phyloP scores from a whole-genome alignment of 1,284 basidiomycete genomes.

The Heliocybe sulcata region DNA sequence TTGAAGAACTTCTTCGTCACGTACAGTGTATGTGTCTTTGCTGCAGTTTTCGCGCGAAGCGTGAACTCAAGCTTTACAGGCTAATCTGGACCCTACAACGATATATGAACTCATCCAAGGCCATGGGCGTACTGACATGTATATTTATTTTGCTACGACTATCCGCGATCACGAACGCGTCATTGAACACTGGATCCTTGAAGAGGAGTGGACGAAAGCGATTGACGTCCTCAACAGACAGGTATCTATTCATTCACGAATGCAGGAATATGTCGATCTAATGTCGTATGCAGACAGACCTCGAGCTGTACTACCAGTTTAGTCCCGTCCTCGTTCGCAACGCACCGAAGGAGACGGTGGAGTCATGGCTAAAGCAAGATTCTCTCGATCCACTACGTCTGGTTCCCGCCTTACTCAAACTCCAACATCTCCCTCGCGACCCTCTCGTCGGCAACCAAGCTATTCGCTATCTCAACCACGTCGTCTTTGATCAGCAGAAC shows the following conservation, averaged over 20 bases:
- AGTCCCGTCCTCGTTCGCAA: constrained; percentile 84
- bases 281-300: constrained; percentile 41
- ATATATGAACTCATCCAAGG: constrained; percentile 90
- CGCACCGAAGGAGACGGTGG: constrained; percentile 83
- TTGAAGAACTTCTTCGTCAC: constrained; percentile 88
- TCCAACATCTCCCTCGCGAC: constrained; percentile 64
- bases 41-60: not conserved
- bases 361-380: constrained; percentile 85
- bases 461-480: constrained; percentile 81
- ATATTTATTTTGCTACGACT: constrained; percentile 82
- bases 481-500: constrained; percentile 75
- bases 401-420: constrained; percentile 84
- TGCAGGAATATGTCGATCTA: not conserved
- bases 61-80: constrained; percentile 30
- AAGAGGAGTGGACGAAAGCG: constrained; percentile 89
- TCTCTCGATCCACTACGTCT: constrained; percentile 79
- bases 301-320: constrained; percentile 94
- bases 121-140: constrained; percentile 90
- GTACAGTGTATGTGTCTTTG: constrained; percentile 59
- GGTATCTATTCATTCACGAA: constrained; percentile 33
- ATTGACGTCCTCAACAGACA: constrained; percentile 85
- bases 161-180: constrained; percentile 83
- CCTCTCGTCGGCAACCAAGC: constrained; percentile 76
- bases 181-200: constrained; percentile 88
- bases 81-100: constrained; percentile 78